These are phyloP conservation scores for Cyclanthera cordifolia DNA, from an alignment of 306 rosid genomes.

Conservation along the genomic window DNA sequence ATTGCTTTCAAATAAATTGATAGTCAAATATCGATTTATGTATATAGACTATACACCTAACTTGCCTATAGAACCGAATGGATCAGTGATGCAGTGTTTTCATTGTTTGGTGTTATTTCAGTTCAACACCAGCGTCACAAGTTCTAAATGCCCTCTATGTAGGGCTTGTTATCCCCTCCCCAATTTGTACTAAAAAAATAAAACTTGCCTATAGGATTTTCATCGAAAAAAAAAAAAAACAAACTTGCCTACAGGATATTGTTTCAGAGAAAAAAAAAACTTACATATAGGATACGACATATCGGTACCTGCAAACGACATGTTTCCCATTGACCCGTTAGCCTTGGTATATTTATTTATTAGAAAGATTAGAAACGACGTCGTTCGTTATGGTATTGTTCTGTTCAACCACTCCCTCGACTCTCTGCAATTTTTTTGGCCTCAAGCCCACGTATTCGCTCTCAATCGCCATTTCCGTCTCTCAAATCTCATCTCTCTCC, in stretches of 20 bases:
- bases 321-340: conserved; percentile 7
- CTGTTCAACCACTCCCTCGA: conserved; percentile 38
- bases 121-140: no score
- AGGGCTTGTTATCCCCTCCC: no score
- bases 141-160: no score
- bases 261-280: no score
- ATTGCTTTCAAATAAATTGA: no score
- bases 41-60: neutral
- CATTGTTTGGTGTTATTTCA: no score
- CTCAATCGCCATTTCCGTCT: conserved; percentile 31
- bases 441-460: conserved; percentile 13
- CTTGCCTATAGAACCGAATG: no score
- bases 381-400: conserved; percentile 5
- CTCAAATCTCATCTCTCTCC: conserved; percentile 19
- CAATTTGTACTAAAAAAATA: no score
- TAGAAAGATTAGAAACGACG: neutral
- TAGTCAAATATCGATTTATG: neutral
- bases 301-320: conserved; percentile 13
- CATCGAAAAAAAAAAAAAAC: no score
- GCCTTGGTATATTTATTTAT: neutral
- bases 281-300: conserved; percentile 9
- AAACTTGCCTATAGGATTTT: no score
- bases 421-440: conserved; percentile 51
- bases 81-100: no score
- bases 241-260: no score